Evolutionary conservation across 352 stramenopile genomes (phyloP), one percentile per base, ranked within the genome.

Genomic region (Phytophthora citricola): DNA sequence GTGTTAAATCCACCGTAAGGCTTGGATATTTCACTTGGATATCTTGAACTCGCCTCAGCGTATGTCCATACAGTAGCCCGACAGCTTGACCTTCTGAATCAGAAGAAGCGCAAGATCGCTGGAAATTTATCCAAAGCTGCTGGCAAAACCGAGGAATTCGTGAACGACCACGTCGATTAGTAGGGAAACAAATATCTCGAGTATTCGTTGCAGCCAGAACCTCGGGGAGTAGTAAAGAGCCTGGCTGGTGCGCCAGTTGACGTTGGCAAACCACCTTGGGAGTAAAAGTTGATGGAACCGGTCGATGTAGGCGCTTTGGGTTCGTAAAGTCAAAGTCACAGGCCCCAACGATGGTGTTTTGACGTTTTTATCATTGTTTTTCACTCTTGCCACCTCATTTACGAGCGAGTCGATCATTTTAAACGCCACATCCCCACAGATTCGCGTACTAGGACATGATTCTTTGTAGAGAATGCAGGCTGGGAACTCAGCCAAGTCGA

Each of bases 231-330:
- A 83, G 38, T 81, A 68, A 0, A 79, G 24, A 0, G 58, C 54
- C 22, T 82, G 64, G 12, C 65, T 78, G 2, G 66, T 77, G 26
- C 75, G 58, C 62, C 63, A 75, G n/a, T 73, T 71, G 8, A 24
- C 51, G 15, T 54, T 72, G 2, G 34, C 34, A 40, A 82, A 86
- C 38, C 78, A 51, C 4, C 34, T 65, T 1, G 78, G 70, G 2
- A 82, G 47, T 39, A 77, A 12, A 40, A 71, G 78, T 7, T 87
- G 63, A 43, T 87, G 72, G n/a, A 87, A 15, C 2, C 75, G 75
- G 17, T 86, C 75, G 27, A 75, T 44, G 10, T 62, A 87, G 9
- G 60, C 46, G 20, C 48, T 73, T 45, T 77, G 58, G 0, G 70
- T 69, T 1, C 70, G 70, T 7, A 78, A 31, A 10, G 29, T 64